Percentiles rank a stretch among this genome's conserved stretches.
phyloP scores from a whole-genome alignment of 2,329 filamentous ascomycete genomes.

The Colletotrichum tabaci region DNA sequence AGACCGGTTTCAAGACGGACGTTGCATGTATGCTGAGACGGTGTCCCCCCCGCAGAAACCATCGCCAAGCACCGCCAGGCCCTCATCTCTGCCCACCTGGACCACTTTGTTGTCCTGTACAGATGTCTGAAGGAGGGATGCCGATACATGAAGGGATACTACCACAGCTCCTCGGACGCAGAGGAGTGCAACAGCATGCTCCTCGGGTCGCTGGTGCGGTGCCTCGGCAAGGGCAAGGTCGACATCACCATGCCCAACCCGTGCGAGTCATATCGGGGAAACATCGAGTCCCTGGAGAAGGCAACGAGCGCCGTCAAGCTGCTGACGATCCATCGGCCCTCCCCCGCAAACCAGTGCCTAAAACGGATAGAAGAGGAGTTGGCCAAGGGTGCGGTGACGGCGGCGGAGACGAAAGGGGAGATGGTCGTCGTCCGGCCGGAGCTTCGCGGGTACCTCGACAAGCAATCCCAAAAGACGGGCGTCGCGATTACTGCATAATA shows the following conservation, averaged over 20 bases:
- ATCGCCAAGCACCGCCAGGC: conserved; percentile 34
- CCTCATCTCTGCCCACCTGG: conserved; percentile 27
- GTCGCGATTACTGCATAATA: conserved; percentile 32
- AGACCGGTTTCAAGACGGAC: no score
- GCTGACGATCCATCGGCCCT: conserved; percentile 34
- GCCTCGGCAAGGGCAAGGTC: conserved; percentile 33
- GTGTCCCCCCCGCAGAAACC: not conserved
- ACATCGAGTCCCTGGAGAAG: conserved; percentile 23
- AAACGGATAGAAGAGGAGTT: conserved; percentile 40
- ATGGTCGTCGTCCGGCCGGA: conserved; percentile 30
- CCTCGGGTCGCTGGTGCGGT: conserved; percentile 30
- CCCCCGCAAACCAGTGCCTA: conserved; percentile 33
- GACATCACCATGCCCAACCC: conserved; percentile 33
- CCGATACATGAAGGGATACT: conserved; percentile 40
- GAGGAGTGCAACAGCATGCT: conserved; percentile 42
- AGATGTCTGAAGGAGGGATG: conserved; percentile 40
- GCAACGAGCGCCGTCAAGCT: conserved; percentile 36
- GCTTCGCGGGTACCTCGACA: conserved; percentile 26
- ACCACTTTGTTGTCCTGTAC: conserved; percentile 35
- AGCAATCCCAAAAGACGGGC: conserved; percentile 31
- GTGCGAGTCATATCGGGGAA: conserved; percentile 33
- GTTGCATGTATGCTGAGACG: not conserved
- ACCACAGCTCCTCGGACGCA: conserved; percentile 37
- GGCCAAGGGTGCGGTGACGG: conserved; percentile 19
- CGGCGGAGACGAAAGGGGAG: conserved; percentile 10